A percentile compares a stretch with the other conserved stretches of the same genome.
These are phyloP conservation scores for Hypoxylon intermedium DNA, from an alignment of 495 filamentous ascomycete species.

Conservation along the genomic window DNA sequence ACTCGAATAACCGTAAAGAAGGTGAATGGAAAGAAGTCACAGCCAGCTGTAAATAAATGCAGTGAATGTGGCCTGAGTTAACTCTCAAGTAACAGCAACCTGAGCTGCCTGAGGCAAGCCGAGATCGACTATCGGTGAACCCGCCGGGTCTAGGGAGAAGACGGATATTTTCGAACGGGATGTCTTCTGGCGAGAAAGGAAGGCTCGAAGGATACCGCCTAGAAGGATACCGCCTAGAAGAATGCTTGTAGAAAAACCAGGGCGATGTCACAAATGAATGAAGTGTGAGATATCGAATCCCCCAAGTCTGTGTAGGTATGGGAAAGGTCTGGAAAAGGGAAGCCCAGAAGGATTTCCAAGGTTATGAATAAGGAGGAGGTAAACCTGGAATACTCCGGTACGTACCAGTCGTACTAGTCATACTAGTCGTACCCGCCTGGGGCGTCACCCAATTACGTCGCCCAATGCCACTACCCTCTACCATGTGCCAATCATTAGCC, in stretches of 20 bases:
- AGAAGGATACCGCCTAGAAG: slow-evolving; percentile 20
- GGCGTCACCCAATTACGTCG: slow-evolving; percentile 29
- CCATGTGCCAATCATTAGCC: slow-evolving; percentile 31
- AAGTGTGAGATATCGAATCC: slow-evolving; percentile 13
- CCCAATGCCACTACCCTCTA: slow-evolving; percentile 22
- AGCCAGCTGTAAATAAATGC: slow-evolving; percentile 36
- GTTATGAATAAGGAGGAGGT: slow-evolving; percentile 15
- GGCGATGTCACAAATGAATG: slow-evolving; percentile 31
- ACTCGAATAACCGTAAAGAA: slow-evolving; percentile 27
- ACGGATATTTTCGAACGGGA: slow-evolving; percentile 19
- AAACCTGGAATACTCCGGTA: slow-evolving; percentile 14
- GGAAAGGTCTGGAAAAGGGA: slow-evolving; percentile 15
- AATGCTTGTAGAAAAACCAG: slow-evolving; percentile 18
- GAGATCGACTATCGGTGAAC: slow-evolving; percentile 8
- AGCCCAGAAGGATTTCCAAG: slow-evolving; percentile 20
- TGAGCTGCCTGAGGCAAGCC: slow-evolving; percentile 3
- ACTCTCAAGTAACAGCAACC: slow-evolving; percentile 5
- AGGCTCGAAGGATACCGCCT: slow-evolving; percentile 24
- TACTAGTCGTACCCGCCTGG: slow-evolving; percentile 29
- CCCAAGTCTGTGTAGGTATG: slow-evolving; percentile 1
- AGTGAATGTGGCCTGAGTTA: slow-evolving; percentile 5
- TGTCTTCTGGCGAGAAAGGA: slow-evolving; percentile 10
- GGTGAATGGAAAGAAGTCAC: slow-evolving; percentile 30
- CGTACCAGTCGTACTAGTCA: slow-evolving; percentile 10
- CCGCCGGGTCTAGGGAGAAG: neutral